These are phyloP conservation scores for Mikania micrantha DNA, from an alignment of 129 eudicot genomes.

Conservation along the genomic window DNA sequence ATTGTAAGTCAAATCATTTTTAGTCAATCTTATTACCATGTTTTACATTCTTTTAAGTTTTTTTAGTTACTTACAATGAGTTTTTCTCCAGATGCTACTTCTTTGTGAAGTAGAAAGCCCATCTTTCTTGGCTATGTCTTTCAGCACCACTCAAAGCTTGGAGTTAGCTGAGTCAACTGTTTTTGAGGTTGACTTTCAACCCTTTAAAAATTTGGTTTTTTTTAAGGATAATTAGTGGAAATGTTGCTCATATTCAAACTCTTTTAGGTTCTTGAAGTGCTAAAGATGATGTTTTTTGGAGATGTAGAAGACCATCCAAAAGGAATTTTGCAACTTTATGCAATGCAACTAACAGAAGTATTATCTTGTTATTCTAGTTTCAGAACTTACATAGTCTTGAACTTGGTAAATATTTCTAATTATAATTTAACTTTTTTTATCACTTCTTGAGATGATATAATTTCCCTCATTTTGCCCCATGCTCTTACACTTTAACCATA, in stretches of 20 bases:
- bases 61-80: background rate
- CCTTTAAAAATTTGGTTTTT: background rate
- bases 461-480: background rate
- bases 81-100: constrained; percentile 56
- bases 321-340: constrained; percentile 70
- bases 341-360: constrained; percentile 70
- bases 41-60: background rate
- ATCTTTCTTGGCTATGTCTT: constrained; percentile 70
- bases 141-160: constrained; percentile 50
- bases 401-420: constrained; percentile 52
- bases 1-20: constrained; percentile 44
- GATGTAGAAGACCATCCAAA: constrained; percentile 39
- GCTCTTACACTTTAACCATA: background rate
- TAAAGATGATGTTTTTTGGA: constrained; percentile 49
- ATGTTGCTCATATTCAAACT: background rate
- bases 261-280: constrained; percentile 58
- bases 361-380: constrained; percentile 78
- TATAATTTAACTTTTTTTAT: background rate
- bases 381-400: constrained; percentile 39
- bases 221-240: background rate
- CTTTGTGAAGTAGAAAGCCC: constrained; percentile 68
- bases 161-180: constrained; percentile 58
- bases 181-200: constrained; percentile 45
- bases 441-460: background rate
- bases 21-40: background rate